phyloP scores from a whole-genome alignment of 164 flowering plant species.

The Nymphaea thermarum region DNA sequence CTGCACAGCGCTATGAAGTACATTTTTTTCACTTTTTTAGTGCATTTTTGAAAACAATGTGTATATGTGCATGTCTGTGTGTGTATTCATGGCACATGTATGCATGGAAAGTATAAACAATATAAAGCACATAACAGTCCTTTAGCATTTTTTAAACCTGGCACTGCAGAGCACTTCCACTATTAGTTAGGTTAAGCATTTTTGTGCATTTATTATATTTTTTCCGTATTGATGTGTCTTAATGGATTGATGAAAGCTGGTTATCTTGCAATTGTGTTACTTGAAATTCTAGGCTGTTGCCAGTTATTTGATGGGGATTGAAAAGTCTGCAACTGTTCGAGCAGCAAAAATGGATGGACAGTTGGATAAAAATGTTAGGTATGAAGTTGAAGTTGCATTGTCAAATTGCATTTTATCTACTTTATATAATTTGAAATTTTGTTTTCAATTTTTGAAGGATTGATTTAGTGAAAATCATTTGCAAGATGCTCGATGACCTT shows the following conservation, averaged over 20 bases:
- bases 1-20: too few species aligned
- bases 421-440: background rate
- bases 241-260: background rate
- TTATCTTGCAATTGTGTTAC: background rate
- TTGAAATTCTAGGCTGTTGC: conserved; percentile 43
- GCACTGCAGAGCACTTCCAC: too few species aligned
- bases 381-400: conserved; percentile 3
- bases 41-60: too few species aligned
- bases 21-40: too few species aligned
- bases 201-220: too few species aligned
- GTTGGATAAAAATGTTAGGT: conserved; percentile 35
- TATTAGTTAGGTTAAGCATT: too few species aligned
- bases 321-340: conserved; percentile 27
- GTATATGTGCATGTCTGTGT: too few species aligned
- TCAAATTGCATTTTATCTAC: background rate
- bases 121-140: too few species aligned
- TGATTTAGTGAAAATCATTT: conserved; percentile 56
- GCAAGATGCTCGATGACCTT: conserved; percentile 42
- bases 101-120: too few species aligned
- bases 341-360: conserved; percentile 19
- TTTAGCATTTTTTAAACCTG: too few species aligned
- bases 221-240: background rate
- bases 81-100: too few species aligned
- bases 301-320: conserved; percentile 43
- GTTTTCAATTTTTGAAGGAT: conserved; percentile 21